phyloP scores from a whole-genome alignment of 129 eudicot genomes.

The Escallonia herrerae region DNA sequence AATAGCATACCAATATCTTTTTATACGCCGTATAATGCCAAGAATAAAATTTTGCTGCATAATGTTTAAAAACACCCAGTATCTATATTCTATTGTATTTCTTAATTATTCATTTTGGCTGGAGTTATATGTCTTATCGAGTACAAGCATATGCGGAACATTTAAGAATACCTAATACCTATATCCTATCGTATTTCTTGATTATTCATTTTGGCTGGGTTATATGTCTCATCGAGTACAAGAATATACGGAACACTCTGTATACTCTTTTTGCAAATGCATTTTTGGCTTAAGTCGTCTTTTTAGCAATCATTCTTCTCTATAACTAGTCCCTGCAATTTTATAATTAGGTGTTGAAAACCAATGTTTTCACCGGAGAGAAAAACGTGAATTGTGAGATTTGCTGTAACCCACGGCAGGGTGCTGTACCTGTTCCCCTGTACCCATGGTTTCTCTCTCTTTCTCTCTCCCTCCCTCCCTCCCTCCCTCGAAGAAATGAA shows the following conservation, averaged over 20 bases:
- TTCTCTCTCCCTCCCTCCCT: no score
- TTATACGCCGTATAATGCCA: background rate
- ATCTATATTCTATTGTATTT: background rate
- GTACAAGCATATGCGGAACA: slow-evolving; percentile 13
- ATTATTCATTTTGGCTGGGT: slow-evolving; percentile 7
- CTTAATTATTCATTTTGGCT: slow-evolving; percentile 11
- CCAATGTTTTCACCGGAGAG: no score
- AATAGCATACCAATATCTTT: background rate
- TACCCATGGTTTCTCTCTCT: no score
- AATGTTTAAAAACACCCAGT: background rate
- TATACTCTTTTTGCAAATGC: background rate
- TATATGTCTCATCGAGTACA: slow-evolving; percentile 12
- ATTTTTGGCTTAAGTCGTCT: slow-evolving; percentile 8
- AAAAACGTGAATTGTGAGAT: no score
- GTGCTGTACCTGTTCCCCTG: no score
- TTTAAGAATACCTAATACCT: no score
- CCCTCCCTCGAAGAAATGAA: no score
- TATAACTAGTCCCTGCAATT: no score
- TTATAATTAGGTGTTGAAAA: no score
- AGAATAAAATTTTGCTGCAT: background rate
- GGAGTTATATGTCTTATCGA: slow-evolving; percentile 12
- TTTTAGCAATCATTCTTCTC: no score
- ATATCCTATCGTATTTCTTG: background rate
- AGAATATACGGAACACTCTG: slow-evolving; percentile 12
- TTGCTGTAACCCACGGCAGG: no score